Percentiles rank a stretch among this genome's conserved stretches.
Evolutionary conservation across 768 basidiomycete genomes (phyloP).

Genomic region (Russula vinacea): DNA sequence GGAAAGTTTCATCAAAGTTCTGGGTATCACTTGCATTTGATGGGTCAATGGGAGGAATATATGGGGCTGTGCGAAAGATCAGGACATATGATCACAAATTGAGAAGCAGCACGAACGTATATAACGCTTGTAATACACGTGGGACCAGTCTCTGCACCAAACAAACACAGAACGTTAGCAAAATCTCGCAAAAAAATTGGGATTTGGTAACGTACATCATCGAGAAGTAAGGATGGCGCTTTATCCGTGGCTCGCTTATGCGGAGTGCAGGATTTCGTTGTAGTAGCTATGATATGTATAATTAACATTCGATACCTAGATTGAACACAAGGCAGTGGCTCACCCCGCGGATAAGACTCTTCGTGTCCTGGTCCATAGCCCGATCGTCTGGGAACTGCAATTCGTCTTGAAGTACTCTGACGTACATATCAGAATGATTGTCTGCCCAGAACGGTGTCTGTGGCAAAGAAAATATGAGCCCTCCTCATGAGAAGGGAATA

Average conservation of each 20-base stretch:
- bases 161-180: constrained; percentile 24
- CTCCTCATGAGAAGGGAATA: neutral
- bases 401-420: constrained; percentile 86
- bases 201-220: constrained; percentile 52
- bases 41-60: constrained; percentile 89
- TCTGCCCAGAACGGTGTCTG: constrained; percentile 92
- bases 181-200: constrained; percentile 42
- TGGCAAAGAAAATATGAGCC: constrained; percentile 24
- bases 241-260: constrained; percentile 90
- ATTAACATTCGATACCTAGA: neutral
- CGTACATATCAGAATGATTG: constrained; percentile 94
- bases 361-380: constrained; percentile 92
- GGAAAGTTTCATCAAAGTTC: constrained; percentile 96
- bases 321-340: constrained; percentile 35
- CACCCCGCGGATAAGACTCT: constrained; percentile 91
- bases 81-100: constrained; percentile 17
- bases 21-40: constrained; percentile 92
- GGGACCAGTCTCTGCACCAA: constrained; percentile 76
- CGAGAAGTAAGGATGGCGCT: constrained; percentile 91
- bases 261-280: constrained; percentile 90
- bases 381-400: constrained; percentile 85
- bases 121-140: constrained; percentile 92
- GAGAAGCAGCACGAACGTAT: constrained; percentile 61
- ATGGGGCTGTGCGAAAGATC: constrained; percentile 58
- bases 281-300: constrained; percentile 51